Evolutionary conservation across 2,329 filamentous ascomycete species (phyloP), one percentile per base, ranked within the genome.

Genomic region (Xylaria sp.): DNA sequence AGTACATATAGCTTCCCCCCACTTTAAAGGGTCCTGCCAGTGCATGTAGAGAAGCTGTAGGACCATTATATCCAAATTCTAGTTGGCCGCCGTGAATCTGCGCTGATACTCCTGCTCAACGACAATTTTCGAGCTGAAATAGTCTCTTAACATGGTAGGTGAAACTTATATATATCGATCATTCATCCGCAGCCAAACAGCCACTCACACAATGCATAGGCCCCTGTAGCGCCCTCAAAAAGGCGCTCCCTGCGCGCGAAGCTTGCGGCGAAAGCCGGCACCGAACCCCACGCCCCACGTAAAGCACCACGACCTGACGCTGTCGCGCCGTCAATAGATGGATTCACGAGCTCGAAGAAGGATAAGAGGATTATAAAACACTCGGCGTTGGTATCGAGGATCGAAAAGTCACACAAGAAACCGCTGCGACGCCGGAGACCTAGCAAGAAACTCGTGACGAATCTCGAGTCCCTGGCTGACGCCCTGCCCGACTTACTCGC

Each of bases 291-390:
- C 70, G 79, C 85, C 25, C 85, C 87, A 60, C 81, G 84, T 77
- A 86, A 85, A 76, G 82, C 84, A 13, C 85, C 86, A 78, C 87
- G 86, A 62, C 77, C 82, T 58, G 82, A 85, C 74, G 85, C 87
- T 73, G 78, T 82, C 57, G 84, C 86, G 15, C 80, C 84, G 2
- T 69, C 69, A 1, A 65, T 72, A 55, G 86, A 89, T 78, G 72
- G 79, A 69, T 94, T 95, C 81, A 83, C 89, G 70, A 87, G 89
- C 64, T 90, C 87, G 72, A 98, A 98, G 82, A 90, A 88, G 78
- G 93, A 97, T 83, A 97, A 95, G 84, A 92, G 91, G 28, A 83
- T 86, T 41, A 93, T 97, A 75, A 94, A 94, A 78, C 93, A 93
- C 84, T 91, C 92, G 0, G 83, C 90, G 15, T 94, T 98, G 73